phyloP scores from a whole-genome alignment of 495 filamentous ascomycete species.

The Letharia columbiana region DNA sequence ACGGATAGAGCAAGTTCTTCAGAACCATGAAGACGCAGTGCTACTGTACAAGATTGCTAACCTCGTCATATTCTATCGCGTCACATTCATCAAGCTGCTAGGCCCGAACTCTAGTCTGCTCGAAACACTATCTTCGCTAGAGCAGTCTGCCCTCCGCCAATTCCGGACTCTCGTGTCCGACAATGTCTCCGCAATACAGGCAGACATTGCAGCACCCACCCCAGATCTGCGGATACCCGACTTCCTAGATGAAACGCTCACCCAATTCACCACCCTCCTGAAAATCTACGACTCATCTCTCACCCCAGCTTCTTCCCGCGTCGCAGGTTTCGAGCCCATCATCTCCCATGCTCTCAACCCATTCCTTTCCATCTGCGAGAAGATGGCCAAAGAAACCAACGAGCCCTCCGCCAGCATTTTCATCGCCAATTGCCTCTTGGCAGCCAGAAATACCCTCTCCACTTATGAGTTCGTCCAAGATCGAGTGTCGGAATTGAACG shows the following conservation, averaged over 20 bases:
- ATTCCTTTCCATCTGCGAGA: slow-evolving; percentile 65
- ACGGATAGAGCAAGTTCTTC: slow-evolving; percentile 81
- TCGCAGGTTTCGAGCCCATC: slow-evolving; percentile 67
- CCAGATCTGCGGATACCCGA: slow-evolving; percentile 69
- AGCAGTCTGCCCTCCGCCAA: slow-evolving; percentile 70
- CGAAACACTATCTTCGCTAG: slow-evolving; percentile 56
- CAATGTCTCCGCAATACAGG: slow-evolving; percentile 61
- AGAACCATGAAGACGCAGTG: slow-evolving; percentile 83
- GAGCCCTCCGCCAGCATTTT: slow-evolving; percentile 61
- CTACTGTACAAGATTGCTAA: slow-evolving; percentile 85
- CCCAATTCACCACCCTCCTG: slow-evolving; percentile 64
- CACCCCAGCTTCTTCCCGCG: slow-evolving; percentile 44
- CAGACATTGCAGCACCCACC: slow-evolving; percentile 56
- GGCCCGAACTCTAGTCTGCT: slow-evolving; percentile 61
- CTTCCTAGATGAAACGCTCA: slow-evolving; percentile 74
- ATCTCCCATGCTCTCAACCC: slow-evolving; percentile 77
- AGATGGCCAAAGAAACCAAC: slow-evolving; percentile 53
- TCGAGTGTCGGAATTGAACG: slow-evolving; percentile 18
- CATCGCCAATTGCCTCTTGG: slow-evolving; percentile 69
- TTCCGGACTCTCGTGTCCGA: slow-evolving; percentile 75
- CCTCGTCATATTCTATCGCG: slow-evolving; percentile 77
- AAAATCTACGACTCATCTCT: slow-evolving; percentile 78
- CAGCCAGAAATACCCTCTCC: slow-evolving; percentile 37
- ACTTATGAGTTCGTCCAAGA: slow-evolving; percentile 35
- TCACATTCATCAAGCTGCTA: slow-evolving; percentile 73